Evolutionary conservation across 2,329 filamentous ascomycete species (phyloP), one percentile per base, ranked within the genome.

Genomic region (Exophiala sp.): DNA sequence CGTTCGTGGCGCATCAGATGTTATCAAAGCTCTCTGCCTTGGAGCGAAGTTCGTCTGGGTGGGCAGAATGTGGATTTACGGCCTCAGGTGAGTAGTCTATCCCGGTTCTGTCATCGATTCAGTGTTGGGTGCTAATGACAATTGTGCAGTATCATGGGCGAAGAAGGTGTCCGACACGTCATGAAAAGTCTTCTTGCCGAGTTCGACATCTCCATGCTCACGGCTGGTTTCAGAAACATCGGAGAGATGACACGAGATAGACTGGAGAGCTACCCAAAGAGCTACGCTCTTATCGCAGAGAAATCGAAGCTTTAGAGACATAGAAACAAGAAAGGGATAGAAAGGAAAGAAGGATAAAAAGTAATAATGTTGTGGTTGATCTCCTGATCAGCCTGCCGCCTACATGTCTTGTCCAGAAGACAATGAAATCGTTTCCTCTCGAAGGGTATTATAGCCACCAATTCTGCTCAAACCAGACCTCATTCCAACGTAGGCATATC

Each of bases 11-110:
- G 80, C 78, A 1, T 74, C 77, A 11, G 82, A 85, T 62, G 74
- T 84, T 9, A 76, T 81, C 64, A 85, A 85, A 63, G 82, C 82
- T 1, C 69, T 85, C 11, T 81, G 81, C 1, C 67, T 85, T 6
- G 82, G 83, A 2, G 83, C 82, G 0, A 80, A 80, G 59, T 84
- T 84, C 58, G 81, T 84, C 29, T 82, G 84, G 52, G 72, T 86
- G 0, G 83, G 83, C 0, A 66, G 83, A 4, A 72, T 84, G 2
- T 84, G 80, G 75, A 73, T 86, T 18, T 86, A 78, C 75, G 82
- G 78, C 0, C 64, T 86, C 18, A 49, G 46, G 48, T 48, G 32
- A 43, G 51, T 48, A 36, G 2, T 20, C 14, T 10, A 11, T 18
- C 39, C 4, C 5, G 10, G 12, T 41, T 2, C n/a, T 20, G 5